phyloP scores from a whole-genome alignment of 2,329 filamentous ascomycete genomes.

The Aureobasidium sp. region DNA sequence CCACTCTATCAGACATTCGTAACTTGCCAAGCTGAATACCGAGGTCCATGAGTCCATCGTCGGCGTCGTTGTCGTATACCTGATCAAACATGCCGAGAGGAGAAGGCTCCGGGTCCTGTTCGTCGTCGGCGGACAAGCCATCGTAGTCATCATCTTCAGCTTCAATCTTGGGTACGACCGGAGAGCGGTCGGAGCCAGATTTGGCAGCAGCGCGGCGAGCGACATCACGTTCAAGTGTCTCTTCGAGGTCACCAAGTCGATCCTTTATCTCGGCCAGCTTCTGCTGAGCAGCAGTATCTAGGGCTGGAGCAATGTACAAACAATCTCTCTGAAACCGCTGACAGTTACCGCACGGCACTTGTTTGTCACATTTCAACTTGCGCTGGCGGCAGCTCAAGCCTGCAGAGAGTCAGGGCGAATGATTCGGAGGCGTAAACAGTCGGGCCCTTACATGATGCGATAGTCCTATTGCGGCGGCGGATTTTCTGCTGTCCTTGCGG shows the following conservation, averaged over 20 bases:
- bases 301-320: slow-evolving; percentile 58
- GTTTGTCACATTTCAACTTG: slow-evolving; percentile 73
- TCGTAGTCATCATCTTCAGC: slow-evolving; percentile 52
- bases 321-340: slow-evolving; percentile 46
- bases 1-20: slow-evolving; percentile 66
- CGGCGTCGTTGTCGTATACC: slow-evolving; percentile 58
- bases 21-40: slow-evolving; percentile 66
- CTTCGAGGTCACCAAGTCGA: slow-evolving; percentile 65
- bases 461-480: slow-evolving; percentile 16
- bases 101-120: slow-evolving; percentile 54
- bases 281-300: slow-evolving; percentile 63
- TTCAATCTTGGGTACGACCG: slow-evolving; percentile 32
- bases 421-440: slow-evolving; percentile 11
- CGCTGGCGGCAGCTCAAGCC: slow-evolving; percentile 63
- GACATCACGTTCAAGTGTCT: slow-evolving; percentile 62
- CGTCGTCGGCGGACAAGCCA: slow-evolving; percentile 44
- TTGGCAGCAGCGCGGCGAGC: slow-evolving; percentile 36
- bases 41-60: slow-evolving; percentile 64
- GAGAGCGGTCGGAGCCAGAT: slow-evolving; percentile 8
- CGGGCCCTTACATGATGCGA: slow-evolving; percentile 15
- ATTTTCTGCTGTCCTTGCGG: slow-evolving; percentile 16
- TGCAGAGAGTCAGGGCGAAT: neutral
- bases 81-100: slow-evolving; percentile 58
- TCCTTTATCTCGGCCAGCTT: slow-evolving; percentile 72
- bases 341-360: slow-evolving; percentile 64